phyloP scores from a whole-genome alignment of 1,284 basidiomycete species.

The Mixia osmundae region DNA sequence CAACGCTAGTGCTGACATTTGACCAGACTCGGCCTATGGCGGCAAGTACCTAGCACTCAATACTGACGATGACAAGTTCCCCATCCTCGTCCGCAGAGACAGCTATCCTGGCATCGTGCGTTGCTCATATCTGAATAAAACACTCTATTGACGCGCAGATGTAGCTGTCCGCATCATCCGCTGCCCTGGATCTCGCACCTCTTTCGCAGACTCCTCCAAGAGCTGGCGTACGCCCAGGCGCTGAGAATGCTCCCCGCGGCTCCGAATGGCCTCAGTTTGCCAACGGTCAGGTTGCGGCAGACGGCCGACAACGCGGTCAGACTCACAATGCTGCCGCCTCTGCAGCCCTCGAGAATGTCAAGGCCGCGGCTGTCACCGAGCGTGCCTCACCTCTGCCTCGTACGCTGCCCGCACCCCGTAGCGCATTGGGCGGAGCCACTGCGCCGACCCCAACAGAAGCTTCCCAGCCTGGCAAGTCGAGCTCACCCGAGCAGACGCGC shows the following conservation, averaged over 20 bases:
- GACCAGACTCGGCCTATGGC: conserved; percentile 35
- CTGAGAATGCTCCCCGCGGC: conserved; percentile 5
- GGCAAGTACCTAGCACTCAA: conserved; percentile 76
- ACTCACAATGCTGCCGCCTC: conserved; percentile 31
- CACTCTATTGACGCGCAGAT: conserved; percentile 1
- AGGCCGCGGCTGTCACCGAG: not conserved
- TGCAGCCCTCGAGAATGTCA: conserved; percentile 1
- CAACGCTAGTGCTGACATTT: conserved; percentile 6
- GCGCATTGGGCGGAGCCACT: too few species aligned
- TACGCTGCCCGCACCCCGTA: too few species aligned
- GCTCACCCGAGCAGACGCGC: too few species aligned
- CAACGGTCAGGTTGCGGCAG: conserved; percentile 34
- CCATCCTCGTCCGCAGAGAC: conserved; percentile 26
- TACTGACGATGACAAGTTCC: conserved; percentile 62
- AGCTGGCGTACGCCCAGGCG: conserved; percentile 31
- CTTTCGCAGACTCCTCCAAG: conserved; percentile 51
- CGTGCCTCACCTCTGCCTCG: not conserved
- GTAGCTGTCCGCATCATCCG: conserved; percentile 70
- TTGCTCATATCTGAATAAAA: conserved; percentile 4
- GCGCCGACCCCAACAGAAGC: too few species aligned
- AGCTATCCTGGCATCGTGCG: conserved; percentile 38
- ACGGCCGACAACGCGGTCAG: conserved; percentile 38
- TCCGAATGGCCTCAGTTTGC: conserved; percentile 72
- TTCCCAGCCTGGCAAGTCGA: too few species aligned
- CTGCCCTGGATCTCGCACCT: conserved; percentile 74